Conservation (phyloP, 2,329 filamentous ascomycete species). For the Epichloe sp. region DNA sequence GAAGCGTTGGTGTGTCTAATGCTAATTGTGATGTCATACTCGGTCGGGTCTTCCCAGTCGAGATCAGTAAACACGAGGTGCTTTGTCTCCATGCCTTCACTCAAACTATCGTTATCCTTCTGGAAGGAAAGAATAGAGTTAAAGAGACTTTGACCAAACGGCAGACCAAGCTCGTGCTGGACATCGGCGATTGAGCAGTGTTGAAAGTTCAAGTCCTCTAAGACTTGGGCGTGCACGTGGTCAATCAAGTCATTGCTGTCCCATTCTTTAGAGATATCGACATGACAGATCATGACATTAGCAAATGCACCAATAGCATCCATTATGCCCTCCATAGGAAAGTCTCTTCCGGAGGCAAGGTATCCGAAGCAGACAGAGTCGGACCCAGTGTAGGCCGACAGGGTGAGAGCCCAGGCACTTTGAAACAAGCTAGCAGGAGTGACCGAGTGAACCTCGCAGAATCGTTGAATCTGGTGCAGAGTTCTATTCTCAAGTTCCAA, state of each 20-base stretch:
- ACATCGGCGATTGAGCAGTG: constrained; percentile 35
- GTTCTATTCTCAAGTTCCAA: not conserved
- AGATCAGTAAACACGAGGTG: constrained; percentile 1
- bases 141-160: constrained; percentile 13
- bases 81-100: not conserved
- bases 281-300: constrained; percentile 6
- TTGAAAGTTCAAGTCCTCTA: constrained; percentile 33
- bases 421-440: constrained; percentile 5
- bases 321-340: constrained; percentile 2
- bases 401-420: constrained; percentile 7
- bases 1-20: not conserved
- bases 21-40: constrained; percentile 16
- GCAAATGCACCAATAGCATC: constrained; percentile 5
- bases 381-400: constrained; percentile 6
- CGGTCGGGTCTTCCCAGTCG: constrained; percentile 12
- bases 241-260: not conserved
- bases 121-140: constrained; percentile 22
- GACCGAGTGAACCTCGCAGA: constrained; percentile 1
- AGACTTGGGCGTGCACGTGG: constrained; percentile 29
- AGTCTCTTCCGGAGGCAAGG: constrained; percentile 6
- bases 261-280: constrained; percentile 13
- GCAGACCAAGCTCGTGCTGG: constrained; percentile 19
- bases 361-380: constrained; percentile 7
- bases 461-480: not conserved
- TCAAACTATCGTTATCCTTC: constrained; percentile 3